Evolutionary conservation across 805 yeast genomes (phyloP), one percentile per base, ranked within the genome.

Genomic region (Metschnikowia matae): DNA sequence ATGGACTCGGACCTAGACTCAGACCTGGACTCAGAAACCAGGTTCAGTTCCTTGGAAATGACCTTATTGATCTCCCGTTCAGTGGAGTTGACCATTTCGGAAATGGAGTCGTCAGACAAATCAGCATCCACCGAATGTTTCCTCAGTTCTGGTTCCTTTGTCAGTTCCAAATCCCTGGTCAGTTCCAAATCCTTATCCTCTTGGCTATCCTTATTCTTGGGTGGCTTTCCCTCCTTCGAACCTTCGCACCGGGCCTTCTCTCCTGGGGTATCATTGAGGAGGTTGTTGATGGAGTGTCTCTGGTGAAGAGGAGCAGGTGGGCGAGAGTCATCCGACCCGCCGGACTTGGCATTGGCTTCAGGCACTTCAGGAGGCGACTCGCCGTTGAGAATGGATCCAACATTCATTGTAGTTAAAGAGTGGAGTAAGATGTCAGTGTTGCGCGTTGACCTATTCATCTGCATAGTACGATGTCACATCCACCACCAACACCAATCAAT

Each of bases 371-470:
- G 51, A 0, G 58, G 58, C 36, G 56, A 45, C 37, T 57, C 61
- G 20, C 61, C 58, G 39, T 56, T 57, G 17, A 57, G 51, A 44
- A 57, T 56, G 29, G 61, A 57, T 6, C 60, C 61, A 20, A 57
- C 61, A 39, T 57, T 57, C 61, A 57, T 57, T 10, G 43, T 26
- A n/a, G 33, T n/a, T n/a, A 7, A 14, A 17, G 29, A n/a, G n/a
- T 31, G 38, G 45, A 8, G 31, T 21, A 32, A 23, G 38, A n/a
- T 14, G 38, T 15, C 38, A 10, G 15, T 17, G 18, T 23, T 21
- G 41, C 41, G 31, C 40, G 40, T 20, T 26, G 29, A 26, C 29
- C 4, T 26, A 26, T 1, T 5, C 29, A 26, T 26, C 29, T 26
- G 29, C 29, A 26, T 26, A 26, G 11, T 26, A 26, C 20, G 20